Base-by-base conservation (phyloP, 2,329 filamentous ascomycete species). In the Ascochyta rabiei region DNA sequence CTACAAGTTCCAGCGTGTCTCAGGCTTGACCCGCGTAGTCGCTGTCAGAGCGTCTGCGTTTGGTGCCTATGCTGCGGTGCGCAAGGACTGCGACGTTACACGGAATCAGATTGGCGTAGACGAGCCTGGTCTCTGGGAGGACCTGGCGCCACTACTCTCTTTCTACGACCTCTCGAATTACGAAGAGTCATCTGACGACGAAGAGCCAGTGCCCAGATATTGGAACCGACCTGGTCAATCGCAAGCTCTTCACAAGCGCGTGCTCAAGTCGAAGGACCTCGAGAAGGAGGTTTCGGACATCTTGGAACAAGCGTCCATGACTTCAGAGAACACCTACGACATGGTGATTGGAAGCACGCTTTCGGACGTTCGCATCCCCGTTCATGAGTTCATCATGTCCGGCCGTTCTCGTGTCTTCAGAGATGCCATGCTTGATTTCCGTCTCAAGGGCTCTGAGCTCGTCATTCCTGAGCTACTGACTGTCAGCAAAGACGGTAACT, bases 1-100 rank as follows among this genome's bases (percentile, higher is more conserved):
- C 69, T 96, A 96, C 80, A 99, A 99, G 72, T 99, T 98, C 64
- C 88, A 93, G 66, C 87, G 95, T 53, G 86, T 99, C 8, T 89
- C 95, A 1, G 92, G 90, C 37, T 84, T 99, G 51, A 96, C 91
- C 1, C 87, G 92, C 31, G 91, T 96, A 13, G 83, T 89, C 28
- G 87, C 88, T 3, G 93, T 98, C 7, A 84, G 92, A 61, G 93
- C 92, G 64, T 98, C 95, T 30, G 85, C 89, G 0, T 96, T 90
- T 75, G 95, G 95, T 4, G 90, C 93, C 0, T 98, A 93, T 78
- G 90, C 91, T 30, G 92, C 91, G 3, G 84, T 96, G 40, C 86
- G 95, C 41, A 89, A 89, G 68, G 93, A 97, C 66, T 91, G 87
- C 59, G 87, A 93, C 68, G 86, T 96, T 24, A 90, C 93, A 50